Conservation (phyloP, 2,329 filamentous ascomycete species). For the Sporothrix protearum region DNA sequence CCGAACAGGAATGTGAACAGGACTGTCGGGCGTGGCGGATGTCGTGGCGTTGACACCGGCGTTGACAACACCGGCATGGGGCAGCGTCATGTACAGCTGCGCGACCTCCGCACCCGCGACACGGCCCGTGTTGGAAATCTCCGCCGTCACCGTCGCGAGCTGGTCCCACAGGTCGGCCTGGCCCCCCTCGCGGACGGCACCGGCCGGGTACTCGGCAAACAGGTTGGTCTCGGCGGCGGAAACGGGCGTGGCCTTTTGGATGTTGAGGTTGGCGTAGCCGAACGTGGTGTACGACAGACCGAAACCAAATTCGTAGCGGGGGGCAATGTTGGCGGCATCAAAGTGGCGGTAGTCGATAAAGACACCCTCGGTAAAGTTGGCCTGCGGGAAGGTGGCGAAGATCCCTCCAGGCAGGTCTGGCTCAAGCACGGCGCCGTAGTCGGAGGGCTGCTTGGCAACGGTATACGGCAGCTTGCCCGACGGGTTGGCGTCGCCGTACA, state of each 20-base stretch:
- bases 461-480: slow-evolving; percentile 61
- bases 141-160: slow-evolving; percentile 40
- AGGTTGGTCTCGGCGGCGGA: slow-evolving; percentile 27
- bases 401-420: slow-evolving; percentile 9
- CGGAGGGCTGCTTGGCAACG: slow-evolving; percentile 51
- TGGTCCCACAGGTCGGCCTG: slow-evolving; percentile 47
- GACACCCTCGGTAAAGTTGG: slow-evolving; percentile 36
- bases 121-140: slow-evolving; percentile 42
- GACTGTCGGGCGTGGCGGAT: slow-evolving; percentile 31
- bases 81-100: slow-evolving; percentile 46
- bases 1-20: slow-evolving; percentile 47
- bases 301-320: slow-evolving; percentile 54
- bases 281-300: slow-evolving; percentile 57
- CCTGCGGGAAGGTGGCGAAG: slow-evolving; percentile 40
- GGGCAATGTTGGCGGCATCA: slow-evolving; percentile 46
- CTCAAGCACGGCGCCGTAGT: slow-evolving; percentile 38
- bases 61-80: slow-evolving; percentile 29
- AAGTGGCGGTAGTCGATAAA: slow-evolving; percentile 55
- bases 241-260: slow-evolving; percentile 32
- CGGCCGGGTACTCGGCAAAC: slow-evolving; percentile 38
- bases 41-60: neutral
- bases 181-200: slow-evolving; percentile 43
- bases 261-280: slow-evolving; percentile 40
- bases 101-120: slow-evolving; percentile 44
- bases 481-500: slow-evolving; percentile 56